Percentiles rank a stretch among this genome's conserved stretches.
These are phyloP conservation scores for Aphanomyces cochlioides DNA, from an alignment of 352 stramenopile species.

Conservation along the genomic window DNA sequence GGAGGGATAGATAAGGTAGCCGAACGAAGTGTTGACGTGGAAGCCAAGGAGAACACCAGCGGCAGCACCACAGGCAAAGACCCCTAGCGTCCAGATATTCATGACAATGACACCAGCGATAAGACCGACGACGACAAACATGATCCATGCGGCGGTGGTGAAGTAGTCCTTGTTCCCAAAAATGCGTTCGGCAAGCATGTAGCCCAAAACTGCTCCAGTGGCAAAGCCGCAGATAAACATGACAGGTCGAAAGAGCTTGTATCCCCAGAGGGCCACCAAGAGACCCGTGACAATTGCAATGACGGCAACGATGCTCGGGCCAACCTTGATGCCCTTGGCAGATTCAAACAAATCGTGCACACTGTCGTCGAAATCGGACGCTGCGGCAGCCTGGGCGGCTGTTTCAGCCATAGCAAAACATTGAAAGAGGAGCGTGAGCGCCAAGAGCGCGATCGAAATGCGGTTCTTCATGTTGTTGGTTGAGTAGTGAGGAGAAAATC, in stretches of 20 bases:
- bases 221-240: conserved; percentile 65
- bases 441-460: not conserved
- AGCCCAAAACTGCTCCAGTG: conserved; percentile 47
- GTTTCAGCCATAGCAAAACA: not conserved
- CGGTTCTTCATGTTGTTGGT: not conserved
- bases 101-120: conserved; percentile 48
- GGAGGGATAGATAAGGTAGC: conserved; percentile 52
- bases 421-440: conserved; percentile 5
- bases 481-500: not conserved
- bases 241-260: conserved; percentile 49
- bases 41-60: conserved; percentile 56
- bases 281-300: conserved; percentile 46
- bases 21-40: conserved; percentile 52
- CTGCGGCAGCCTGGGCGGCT: not conserved
- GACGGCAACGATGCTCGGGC: conserved; percentile 31
- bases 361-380: conserved; percentile 8
- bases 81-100: conserved; percentile 46
- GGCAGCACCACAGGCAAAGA: conserved; percentile 56
- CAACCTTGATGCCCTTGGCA: conserved; percentile 15
- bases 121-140: conserved; percentile 58
- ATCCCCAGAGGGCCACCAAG: conserved; percentile 43
- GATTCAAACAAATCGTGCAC: conserved; percentile 22
- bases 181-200: conserved; percentile 47
- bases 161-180: conserved; percentile 53
- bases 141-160: conserved; percentile 61